Conservation (phyloP, 352 stramenopile species). For the Globisporangium alternatum region DNA sequence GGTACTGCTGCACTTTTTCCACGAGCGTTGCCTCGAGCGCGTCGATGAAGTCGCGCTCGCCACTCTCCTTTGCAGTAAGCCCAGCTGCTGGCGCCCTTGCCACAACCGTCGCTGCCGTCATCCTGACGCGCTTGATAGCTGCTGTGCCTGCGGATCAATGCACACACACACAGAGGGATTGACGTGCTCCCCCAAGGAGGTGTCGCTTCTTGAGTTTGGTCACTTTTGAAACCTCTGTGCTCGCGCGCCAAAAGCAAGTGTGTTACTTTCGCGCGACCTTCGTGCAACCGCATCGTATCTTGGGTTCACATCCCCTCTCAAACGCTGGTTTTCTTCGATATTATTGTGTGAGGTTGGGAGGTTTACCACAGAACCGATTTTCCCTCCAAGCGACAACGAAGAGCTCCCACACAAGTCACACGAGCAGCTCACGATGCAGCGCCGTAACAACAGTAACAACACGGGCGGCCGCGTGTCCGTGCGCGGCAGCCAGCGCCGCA, state of each 20-base stretch:
- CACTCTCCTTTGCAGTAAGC: not conserved
- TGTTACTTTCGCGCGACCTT: slow-evolving; percentile 18
- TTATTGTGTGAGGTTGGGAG: not conserved
- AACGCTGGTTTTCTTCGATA: not conserved
- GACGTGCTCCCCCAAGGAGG: not conserved
- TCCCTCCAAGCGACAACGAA: slow-evolving; percentile 6
- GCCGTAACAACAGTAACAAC: slow-evolving; percentile 18
- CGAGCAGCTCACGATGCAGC: slow-evolving; percentile 11
- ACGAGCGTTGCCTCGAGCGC: slow-evolving; percentile 48
- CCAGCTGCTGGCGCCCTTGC: slow-evolving; percentile 11
- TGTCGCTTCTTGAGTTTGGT: not conserved
- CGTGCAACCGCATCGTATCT: slow-evolving; percentile 11
- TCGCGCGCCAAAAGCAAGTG: not conserved
- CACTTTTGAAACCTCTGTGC: slow-evolving; percentile 3
- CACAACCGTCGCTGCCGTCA: slow-evolving; percentile 4
- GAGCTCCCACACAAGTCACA: not conserved
- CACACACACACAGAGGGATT: not conserved
- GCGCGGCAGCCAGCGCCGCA: slow-evolving; percentile 50
- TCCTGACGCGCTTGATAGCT: not conserved
- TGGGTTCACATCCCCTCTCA: not conserved
- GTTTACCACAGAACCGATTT: not conserved
- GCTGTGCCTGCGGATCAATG: not conserved
- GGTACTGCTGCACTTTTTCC: slow-evolving; percentile 46
- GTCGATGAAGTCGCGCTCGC: slow-evolving; percentile 11
- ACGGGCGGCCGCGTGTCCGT: slow-evolving; percentile 37